These are phyloP conservation scores for Persicaria maculosa DNA, from an alignment of 148 eudicot species.

Conservation along the genomic window DNA sequence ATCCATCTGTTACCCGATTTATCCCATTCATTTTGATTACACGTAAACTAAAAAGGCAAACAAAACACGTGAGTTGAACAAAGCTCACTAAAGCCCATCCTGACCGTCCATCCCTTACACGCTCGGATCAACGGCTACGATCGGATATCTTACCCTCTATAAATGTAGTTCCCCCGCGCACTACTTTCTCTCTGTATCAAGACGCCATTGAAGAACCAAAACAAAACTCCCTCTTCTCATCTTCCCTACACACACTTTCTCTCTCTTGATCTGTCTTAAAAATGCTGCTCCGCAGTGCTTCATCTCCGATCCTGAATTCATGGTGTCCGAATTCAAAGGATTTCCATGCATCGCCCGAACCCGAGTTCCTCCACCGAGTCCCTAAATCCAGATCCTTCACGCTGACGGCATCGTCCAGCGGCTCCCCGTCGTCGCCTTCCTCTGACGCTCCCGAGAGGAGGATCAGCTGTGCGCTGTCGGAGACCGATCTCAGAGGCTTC, in stretches of 20 bases:
- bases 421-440: background rate
- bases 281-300: constrained; percentile 33
- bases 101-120: background rate
- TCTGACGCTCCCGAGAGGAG: background rate
- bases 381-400: constrained; percentile 18
- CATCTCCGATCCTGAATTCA: constrained; percentile 26
- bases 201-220: constrained; percentile 9
- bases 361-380: constrained; percentile 15
- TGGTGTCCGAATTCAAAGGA: constrained; percentile 17
- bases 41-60: background rate
- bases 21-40: too few species aligned
- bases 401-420: background rate
- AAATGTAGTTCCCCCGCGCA: constrained; percentile 3
- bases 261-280: background rate
- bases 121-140: background rate
- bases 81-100: background rate
- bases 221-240: background rate
- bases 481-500: constrained; percentile 28
- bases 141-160: background rate
- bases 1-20: too few species aligned
- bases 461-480: constrained; percentile 32
- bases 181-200: background rate
- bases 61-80: background rate
- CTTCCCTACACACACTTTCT: background rate
- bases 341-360: constrained; percentile 14